Conservation (phyloP, 1,284 basidiomycete species). For the Leucoagaricus sp. region DNA sequence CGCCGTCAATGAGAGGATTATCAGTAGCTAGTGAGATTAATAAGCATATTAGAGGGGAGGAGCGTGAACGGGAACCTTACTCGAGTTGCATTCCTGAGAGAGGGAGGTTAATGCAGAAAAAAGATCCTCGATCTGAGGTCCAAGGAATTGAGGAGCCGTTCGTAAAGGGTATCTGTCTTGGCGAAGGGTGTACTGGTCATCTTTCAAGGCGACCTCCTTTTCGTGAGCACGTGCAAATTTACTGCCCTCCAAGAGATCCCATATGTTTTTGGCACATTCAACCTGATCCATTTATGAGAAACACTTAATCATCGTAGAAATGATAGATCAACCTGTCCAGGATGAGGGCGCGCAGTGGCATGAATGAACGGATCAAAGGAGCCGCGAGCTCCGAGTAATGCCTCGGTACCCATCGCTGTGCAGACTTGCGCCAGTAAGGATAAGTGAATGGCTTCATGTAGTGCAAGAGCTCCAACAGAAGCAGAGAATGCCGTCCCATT, state of each 20-base stretch:
- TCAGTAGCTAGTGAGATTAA: conserved; percentile 54
- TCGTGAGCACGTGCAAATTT: conserved; percentile 67
- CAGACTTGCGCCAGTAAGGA: conserved; percentile 72
- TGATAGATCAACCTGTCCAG: conserved; percentile 62
- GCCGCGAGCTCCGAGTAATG: conserved; percentile 69
- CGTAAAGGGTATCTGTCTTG: conserved; percentile 83
- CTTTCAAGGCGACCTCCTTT: conserved; percentile 55
- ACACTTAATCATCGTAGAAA: neutral
- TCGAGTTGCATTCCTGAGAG: conserved; percentile 83
- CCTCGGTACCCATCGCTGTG: conserved; percentile 86
- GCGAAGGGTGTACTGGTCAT: conserved; percentile 56
- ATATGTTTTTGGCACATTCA: conserved; percentile 71
- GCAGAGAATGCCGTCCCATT: conserved; percentile 88
- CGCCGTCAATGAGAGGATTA: conserved; percentile 73
- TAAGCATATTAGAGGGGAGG: neutral
- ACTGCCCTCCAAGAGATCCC: conserved; percentile 71
- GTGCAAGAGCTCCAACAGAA: conserved; percentile 62
- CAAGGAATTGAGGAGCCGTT: conserved; percentile 81
- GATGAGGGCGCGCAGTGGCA: conserved; percentile 78
- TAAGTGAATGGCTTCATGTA: conserved; percentile 75
- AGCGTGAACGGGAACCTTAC: conserved; percentile 45
- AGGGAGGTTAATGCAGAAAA: conserved; percentile 63
- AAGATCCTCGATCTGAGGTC: conserved; percentile 82
- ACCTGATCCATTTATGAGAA: conserved; percentile 37
- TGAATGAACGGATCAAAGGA: conserved; percentile 84